These are phyloP conservation scores for Phaseolus coccineus DNA, from an alignment of 331 rosid species.

Conservation along the genomic window DNA sequence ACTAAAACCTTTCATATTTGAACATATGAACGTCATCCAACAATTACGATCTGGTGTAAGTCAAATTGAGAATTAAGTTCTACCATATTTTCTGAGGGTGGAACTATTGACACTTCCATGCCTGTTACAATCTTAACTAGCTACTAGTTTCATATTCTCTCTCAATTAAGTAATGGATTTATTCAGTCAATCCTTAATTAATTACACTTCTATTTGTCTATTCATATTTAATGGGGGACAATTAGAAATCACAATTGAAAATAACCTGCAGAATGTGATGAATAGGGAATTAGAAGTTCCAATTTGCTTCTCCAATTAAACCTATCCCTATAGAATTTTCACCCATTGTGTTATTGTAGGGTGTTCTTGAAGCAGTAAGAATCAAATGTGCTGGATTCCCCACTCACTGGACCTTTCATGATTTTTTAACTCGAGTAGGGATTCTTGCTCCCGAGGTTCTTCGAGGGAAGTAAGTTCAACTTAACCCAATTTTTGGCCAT, in stretches of 20 bases:
- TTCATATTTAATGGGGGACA: constrained; percentile 31
- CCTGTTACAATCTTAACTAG: constrained; percentile 22
- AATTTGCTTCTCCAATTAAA: constrained; percentile 30
- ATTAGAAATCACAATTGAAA: constrained; percentile 20
- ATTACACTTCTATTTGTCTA: constrained; percentile 1
- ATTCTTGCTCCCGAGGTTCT: constrained; percentile 83
- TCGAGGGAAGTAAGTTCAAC: constrained; percentile 70
- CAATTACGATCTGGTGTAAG: constrained; percentile 93
- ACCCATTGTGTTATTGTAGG: constrained; percentile 61
- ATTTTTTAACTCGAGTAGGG: constrained; percentile 67
- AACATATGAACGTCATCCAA: constrained; percentile 74
- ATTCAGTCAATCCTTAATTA: constrained; percentile 29
- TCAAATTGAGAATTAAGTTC: constrained; percentile 45
- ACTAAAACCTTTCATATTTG: constrained; percentile 70
- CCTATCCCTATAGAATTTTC: constrained; percentile 46
- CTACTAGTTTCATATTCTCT: constrained; percentile 30
- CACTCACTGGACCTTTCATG: constrained; percentile 71
- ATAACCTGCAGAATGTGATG: constrained; percentile 33
- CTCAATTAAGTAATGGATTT: constrained; percentile 7
- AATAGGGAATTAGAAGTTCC: constrained; percentile 20
- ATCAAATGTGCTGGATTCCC: constrained; percentile 97
- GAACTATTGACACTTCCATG: constrained; percentile 31
- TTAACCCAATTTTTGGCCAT: constrained; percentile 23
- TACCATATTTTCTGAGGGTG: constrained; percentile 29
- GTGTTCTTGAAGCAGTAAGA: constrained; percentile 95